Percentiles rank a stretch among this genome's conserved stretches.
These are phyloP conservation scores for Cubamyces lactineus DNA, from an alignment of 768 basidiomycete species.

Conservation along the genomic window DNA sequence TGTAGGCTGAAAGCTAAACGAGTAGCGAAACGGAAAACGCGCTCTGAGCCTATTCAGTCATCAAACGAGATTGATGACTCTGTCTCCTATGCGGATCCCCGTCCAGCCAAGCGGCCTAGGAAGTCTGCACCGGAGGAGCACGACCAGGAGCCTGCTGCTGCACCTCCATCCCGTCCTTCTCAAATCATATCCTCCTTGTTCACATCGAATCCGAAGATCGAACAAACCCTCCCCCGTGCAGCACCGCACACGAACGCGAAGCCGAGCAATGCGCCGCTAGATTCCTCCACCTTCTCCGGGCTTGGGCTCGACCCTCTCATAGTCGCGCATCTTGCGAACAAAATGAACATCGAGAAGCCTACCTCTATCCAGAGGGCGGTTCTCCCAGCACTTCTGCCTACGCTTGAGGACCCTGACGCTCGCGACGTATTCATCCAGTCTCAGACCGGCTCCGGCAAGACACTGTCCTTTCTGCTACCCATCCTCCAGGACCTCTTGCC, in stretches of 20 bases:
- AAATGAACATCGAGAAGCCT: conserved; percentile 83
- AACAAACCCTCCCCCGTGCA: conserved; percentile 13
- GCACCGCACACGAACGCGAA: neutral
- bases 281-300: conserved; percentile 78
- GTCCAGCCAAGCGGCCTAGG: conserved; percentile 54
- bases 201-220: conserved; percentile 35
- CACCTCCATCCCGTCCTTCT: conserved; percentile 36
- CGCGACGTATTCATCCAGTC: conserved; percentile 93
- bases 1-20: conserved; percentile 76
- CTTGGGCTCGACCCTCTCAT: conserved; percentile 85
- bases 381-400: conserved; percentile 61
- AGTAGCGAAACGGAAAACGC: conserved; percentile 60
- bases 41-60: conserved; percentile 36
- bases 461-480: conserved; percentile 89
- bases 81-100: conserved; percentile 35
- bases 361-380: conserved; percentile 87
- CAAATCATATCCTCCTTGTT: conserved; percentile 70
- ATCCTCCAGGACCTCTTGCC: conserved; percentile 95
- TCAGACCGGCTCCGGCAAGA: conserved; percentile 97
- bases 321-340: conserved; percentile 71
- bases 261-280: conserved; percentile 87
- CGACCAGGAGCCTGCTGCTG: conserved; percentile 28
- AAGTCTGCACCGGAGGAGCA: conserved; percentile 22
- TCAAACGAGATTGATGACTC: conserved; percentile 5
- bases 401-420: conserved; percentile 36